Conservation (phyloP, 2,329 filamentous ascomycete species). For the Ophiostoma piceae region DNA sequence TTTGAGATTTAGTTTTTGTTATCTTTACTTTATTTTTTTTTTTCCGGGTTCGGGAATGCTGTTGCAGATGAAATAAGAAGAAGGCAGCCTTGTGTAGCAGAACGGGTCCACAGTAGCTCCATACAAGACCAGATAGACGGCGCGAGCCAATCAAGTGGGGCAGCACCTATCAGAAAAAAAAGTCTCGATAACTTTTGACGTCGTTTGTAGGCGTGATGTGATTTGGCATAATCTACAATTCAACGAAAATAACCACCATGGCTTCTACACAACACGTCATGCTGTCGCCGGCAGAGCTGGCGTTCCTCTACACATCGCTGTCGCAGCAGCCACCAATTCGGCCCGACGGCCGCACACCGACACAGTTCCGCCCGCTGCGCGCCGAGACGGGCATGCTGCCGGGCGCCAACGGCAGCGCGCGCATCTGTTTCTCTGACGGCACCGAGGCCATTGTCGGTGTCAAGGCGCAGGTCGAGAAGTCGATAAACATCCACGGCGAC, state of each 20-base stretch:
- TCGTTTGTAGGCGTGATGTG: background rate
- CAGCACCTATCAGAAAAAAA: slow-evolving; percentile 21
- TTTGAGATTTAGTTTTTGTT: slow-evolving; percentile 17
- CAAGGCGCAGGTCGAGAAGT: slow-evolving; percentile 89
- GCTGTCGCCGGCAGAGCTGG: slow-evolving; percentile 91
- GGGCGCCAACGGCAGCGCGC: slow-evolving; percentile 82
- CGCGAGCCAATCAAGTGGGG: slow-evolving; percentile 20
- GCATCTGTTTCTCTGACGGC: slow-evolving; percentile 90
- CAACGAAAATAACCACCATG: slow-evolving; percentile 41
- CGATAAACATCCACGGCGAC: slow-evolving; percentile 34
- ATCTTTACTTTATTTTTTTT: background rate
- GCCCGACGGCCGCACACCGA: slow-evolving; percentile 74
- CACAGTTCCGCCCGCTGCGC: slow-evolving; percentile 83
- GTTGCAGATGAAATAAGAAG: background rate
- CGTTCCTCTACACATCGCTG: slow-evolving; percentile 87
- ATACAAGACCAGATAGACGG: background rate
- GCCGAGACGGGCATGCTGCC: slow-evolving; percentile 90
- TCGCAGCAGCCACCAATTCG: slow-evolving; percentile 76
- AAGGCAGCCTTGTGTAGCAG: background rate
- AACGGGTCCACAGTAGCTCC: slow-evolving; percentile 16
- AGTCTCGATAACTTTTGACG: slow-evolving; percentile 6
- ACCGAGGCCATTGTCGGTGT: slow-evolving; percentile 94
- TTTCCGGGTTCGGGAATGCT: background rate
- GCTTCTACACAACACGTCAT: slow-evolving; percentile 62
- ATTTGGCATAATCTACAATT: background rate